Base-by-base conservation (phyloP, 805 yeast species). In the Candida bentonensis region DNA sequence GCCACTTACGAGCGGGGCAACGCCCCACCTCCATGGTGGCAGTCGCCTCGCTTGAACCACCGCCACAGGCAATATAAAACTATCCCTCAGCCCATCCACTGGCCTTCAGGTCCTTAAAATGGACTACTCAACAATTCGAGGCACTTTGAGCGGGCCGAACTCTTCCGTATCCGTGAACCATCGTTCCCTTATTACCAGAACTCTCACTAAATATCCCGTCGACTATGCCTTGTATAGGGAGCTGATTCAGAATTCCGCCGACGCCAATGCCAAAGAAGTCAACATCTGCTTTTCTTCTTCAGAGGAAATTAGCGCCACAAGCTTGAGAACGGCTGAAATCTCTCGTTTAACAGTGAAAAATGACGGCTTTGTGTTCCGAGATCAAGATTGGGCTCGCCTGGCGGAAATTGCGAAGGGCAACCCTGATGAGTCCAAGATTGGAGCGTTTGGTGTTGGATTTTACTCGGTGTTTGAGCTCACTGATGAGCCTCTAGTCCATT, bases 391-490 rank as follows among this genome's bases (percentile, higher is more conserved):
- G 69, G 53, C 49, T 40, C 59, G 69, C 7, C 52, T 65, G 21
- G 49, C 57, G 15, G 69, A 65, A 41, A 65, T 65, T 40, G 69
- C 69, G 3, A 59, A 62, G 40, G 69, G 69, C 2, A 65, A 65
- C 49, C 69, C 69, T 4, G 65, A 65, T 41, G 69, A 65, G 45
- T 46, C 64, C 15, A 65, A 65, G 43, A 65, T 65, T 25, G 69
- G 69, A 11, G 69, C 69, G 2, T 65, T 65, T 47, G 69, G 69
- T 3, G 69, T 65, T 4, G 69, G 69, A 1, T 82, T 79, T 56
- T 82, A 82, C 59, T 73, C 82, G 2, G 75, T 82, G 36, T 88
- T 82, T 33, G 89, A 83, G 54, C 76, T 82, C 75, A 81, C 82
- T 49, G 87, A 82, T 54, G 86, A 81, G 55, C 89, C 94, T 2